Evolutionary conservation across 176 grass and related monocot genomes (phyloP).

Genomic region (Hordeum vulgare): MorexV3_pseudomolecules_assembly NC_058522.1:529852613-529853112

Average conservation of each 20-base stretch:
- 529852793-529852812: conserved; percentile 86
- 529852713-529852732: conserved; percentile 49
- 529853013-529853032: neutral
- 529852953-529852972: neutral
- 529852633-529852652: neutral
- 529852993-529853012: neutral
- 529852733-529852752: conserved; percentile 37
- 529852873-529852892: neutral
- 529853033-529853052: neutral
- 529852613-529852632: conserved; percentile 10
- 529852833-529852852: conserved; percentile 65
- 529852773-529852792: conserved; percentile 88
- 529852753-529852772: conserved; percentile 41
- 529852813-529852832: conserved; percentile 61
- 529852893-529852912: neutral
- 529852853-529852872: conserved; percentile 39
- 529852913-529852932: neutral
- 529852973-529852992: neutral
- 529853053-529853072: neutral
- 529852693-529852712: neutral
- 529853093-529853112: neutral
- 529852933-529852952: neutral
- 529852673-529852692: neutral
- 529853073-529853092: neutral
- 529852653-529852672: neutral